phyloP scores from a whole-genome alignment of 352 stramenopile species.

The Saprolegnia parasitica region DNA sequence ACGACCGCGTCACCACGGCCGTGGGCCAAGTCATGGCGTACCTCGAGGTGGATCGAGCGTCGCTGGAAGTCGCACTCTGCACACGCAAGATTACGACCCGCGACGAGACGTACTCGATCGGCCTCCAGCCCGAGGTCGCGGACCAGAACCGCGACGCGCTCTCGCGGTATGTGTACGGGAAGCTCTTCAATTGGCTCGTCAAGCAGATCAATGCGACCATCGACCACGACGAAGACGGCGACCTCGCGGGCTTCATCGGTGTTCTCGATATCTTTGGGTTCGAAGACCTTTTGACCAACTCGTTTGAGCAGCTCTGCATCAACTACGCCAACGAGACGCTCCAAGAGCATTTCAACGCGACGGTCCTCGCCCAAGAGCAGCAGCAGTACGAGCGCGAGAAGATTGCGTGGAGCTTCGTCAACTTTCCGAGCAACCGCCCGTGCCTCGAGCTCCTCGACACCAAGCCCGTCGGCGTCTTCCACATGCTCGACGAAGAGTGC shows the following conservation, averaged over 20 bases:
- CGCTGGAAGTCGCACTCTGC: slow-evolving; percentile 88
- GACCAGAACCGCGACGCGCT: slow-evolving; percentile 91
- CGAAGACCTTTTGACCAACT: slow-evolving; percentile 85
- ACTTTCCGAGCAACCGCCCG: slow-evolving; percentile 85
- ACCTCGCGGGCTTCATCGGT: slow-evolving; percentile 57
- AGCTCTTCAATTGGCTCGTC: slow-evolving; percentile 92
- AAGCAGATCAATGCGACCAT: slow-evolving; percentile 82
- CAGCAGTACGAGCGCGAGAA: slow-evolving; percentile 84
- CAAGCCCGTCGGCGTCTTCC: slow-evolving; percentile 80
- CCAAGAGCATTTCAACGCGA: slow-evolving; percentile 90
- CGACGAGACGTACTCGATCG: slow-evolving; percentile 86
- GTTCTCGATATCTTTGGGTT: slow-evolving; percentile 88
- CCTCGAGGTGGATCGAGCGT: slow-evolving; percentile 81
- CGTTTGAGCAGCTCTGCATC: slow-evolving; percentile 94
- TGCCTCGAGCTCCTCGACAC: slow-evolving; percentile 88
- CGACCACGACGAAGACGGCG: slow-evolving; percentile 43
- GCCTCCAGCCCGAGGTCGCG: slow-evolving; percentile 54
- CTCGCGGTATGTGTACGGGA: slow-evolving; percentile 92
- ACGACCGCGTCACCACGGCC: slow-evolving; percentile 43
- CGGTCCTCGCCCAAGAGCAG: slow-evolving; percentile 83
- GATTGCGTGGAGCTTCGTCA: slow-evolving; percentile 87
- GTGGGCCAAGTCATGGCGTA: slow-evolving; percentile 80
- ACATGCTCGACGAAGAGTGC: slow-evolving; percentile 85
- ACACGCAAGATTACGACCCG: slow-evolving; percentile 91
- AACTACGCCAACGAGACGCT: slow-evolving; percentile 93